A percentile compares a stretch with the other conserved stretches of the same genome.
Evolutionary conservation across 176 grass and related monocot species (phyloP).

Genomic region (Coix lacrymajobi): DNA sequence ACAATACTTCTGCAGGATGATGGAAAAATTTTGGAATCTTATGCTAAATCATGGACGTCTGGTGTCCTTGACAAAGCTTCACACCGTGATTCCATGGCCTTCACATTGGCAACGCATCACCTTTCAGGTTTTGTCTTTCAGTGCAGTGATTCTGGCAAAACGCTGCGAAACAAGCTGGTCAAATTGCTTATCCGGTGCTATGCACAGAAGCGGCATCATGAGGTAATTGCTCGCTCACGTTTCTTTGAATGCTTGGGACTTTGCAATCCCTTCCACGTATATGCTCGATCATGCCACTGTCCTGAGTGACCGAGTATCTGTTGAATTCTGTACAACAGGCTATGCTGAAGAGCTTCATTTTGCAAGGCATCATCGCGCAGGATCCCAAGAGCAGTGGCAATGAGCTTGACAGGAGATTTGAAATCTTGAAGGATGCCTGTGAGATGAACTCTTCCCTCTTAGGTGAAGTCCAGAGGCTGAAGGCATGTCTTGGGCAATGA

Average conservation of each 20-base stretch:
- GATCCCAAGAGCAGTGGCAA: conserved; percentile 15
- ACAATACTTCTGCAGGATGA: conserved; percentile 47
- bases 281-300: background rate
- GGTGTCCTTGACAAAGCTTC: conserved; percentile 67
- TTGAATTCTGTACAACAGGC: conserved; percentile 18
- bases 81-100: conserved; percentile 52
- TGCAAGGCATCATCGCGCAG: conserved; percentile 45
- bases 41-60: conserved; percentile 78
- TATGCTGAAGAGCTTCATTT: conserved; percentile 61
- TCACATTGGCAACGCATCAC: conserved; percentile 61
- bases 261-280: no score
- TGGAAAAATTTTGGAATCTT: conserved; percentile 73
- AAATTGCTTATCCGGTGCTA: conserved; percentile 68
- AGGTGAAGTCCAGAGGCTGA: conserved; percentile 54
- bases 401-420: conserved; percentile 48
- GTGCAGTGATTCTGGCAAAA: conserved; percentile 24
- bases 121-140: conserved; percentile 65
- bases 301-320: conserved; percentile 5
- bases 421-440: conserved; percentile 59
- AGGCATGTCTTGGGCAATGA: conserved; percentile 20
- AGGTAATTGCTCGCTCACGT: conserved; percentile 34
- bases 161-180: conserved; percentile 50
- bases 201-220: conserved; percentile 48
- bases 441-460: conserved; percentile 73
- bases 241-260: background rate